phyloP scores from a whole-genome alignment of 169 alveolate species.

The Neospora caninum region DNA sequence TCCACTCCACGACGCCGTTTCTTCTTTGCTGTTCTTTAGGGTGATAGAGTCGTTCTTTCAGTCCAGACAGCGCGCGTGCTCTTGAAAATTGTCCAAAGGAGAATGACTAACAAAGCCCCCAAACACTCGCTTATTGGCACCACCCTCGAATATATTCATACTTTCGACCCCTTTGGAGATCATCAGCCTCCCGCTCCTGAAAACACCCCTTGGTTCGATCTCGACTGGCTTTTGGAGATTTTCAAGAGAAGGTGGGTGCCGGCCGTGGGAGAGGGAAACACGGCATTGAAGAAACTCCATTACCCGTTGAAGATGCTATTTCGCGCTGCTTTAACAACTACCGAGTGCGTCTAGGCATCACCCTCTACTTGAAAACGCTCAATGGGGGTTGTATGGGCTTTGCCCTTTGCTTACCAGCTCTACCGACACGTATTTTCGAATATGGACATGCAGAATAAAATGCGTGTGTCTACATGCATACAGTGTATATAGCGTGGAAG shows the following conservation, averaged over 20 bases:
- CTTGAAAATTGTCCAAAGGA: constrained; percentile 51
- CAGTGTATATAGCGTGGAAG: too few relatives aligned
- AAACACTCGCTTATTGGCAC: background rate
- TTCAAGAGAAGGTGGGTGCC: constrained; percentile 28
- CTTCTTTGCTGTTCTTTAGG: constrained; percentile 22
- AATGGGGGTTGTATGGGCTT: too few relatives aligned
- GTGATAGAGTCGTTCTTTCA: constrained; percentile 66
- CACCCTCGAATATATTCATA: constrained; percentile 23
- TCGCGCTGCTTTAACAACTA: too few relatives aligned
- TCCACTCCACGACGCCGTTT: background rate
- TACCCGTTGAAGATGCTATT: too few relatives aligned
- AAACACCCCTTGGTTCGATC: background rate
- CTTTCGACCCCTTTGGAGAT: constrained; percentile 43
- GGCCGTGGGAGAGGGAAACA: background rate
- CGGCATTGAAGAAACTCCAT: too few relatives aligned
- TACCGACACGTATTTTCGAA: too few relatives aligned
- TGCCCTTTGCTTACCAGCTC: too few relatives aligned
- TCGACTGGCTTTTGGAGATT: constrained; percentile 40
- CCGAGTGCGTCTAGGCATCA: too few relatives aligned
- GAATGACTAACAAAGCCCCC: constrained; percentile 40
- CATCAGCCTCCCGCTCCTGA: background rate
- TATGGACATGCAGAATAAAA: too few relatives aligned
- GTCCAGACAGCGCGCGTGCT: constrained; percentile 63
- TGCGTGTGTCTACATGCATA: too few relatives aligned
- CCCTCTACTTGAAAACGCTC: too few relatives aligned